These are phyloP conservation scores for Evernia prunastri DNA, from an alignment of 495 filamentous ascomycete genomes.

Conservation along the genomic window DNA sequence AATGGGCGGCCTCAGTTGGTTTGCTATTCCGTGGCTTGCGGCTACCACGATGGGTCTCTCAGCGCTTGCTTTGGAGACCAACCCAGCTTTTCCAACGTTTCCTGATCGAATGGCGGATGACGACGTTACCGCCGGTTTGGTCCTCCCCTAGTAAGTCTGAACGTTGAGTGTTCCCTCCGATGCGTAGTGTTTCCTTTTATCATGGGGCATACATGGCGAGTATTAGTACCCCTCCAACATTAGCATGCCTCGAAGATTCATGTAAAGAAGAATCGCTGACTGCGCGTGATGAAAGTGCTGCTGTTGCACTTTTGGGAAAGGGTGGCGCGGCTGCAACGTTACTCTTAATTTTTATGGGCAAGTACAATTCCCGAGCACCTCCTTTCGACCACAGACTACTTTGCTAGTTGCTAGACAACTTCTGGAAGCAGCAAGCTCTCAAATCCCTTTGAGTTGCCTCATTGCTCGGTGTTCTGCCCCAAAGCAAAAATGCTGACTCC, in stretches of 20 bases:
- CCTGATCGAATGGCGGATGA: constrained; percentile 62
- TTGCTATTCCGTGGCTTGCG: constrained; percentile 89
- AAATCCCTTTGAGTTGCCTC: neutral
- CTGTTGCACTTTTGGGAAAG: constrained; percentile 81
- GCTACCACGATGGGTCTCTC: constrained; percentile 94
- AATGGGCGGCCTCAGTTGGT: constrained; percentile 85
- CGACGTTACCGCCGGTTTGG: constrained; percentile 81
- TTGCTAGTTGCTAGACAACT: neutral
- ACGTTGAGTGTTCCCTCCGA: neutral
- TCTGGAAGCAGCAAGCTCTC: neutral
- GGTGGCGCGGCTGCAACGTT: constrained; percentile 80
- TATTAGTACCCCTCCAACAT: neutral
- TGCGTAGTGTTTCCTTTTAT: neutral
- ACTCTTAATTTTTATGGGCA: constrained; percentile 57
- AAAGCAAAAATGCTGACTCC: neutral
- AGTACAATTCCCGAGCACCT: neutral
- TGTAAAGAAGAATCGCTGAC: neutral
- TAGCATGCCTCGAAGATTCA: neutral
- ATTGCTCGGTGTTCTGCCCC: neutral
- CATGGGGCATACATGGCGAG: neutral
- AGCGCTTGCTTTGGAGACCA: constrained; percentile 71
- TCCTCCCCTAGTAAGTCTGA: constrained; percentile 57
- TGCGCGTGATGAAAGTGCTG: constrained; percentile 39
- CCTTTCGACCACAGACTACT: neutral
- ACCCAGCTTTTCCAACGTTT: constrained; percentile 65